Evolutionary conservation across 345 rosid species (phyloP), one percentile per base, ranked within the genome.

Genomic region (Gossypium raimondii): DNA sequence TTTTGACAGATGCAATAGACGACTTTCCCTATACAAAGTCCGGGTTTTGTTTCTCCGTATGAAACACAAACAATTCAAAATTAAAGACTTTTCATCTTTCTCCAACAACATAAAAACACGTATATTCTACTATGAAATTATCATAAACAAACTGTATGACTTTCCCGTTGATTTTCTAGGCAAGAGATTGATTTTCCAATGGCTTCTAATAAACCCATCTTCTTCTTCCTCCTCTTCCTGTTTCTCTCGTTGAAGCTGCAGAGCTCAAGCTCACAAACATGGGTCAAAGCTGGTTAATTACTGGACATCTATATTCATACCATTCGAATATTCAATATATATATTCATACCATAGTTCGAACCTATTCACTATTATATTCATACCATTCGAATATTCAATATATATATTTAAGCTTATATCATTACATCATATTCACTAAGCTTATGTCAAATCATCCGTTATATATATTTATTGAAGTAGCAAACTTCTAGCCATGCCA

Each of bases 251-350:
- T 18, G 18, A 16, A 72, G 44, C 43, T 58, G 12, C 60, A 56
- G 3, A 25, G 44, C n/a, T 44, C 67, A 29, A 63, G 34, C 38
- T 47, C 81, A 2, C 75, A 74, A 72, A 20, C 55, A 66, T 78
- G 84, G 89, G 85, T 89, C 50, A 87, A 80, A 87, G 91, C 87
- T 17, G 79, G 79, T 0, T 91, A 91, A n/a, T n/a, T n/a, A n/a
- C 73, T 91, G 94, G 89, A 77, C 38, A 16, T 77, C 85, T 2
- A 84, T 1, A 22, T 22, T 22, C 22, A 22, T 22, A 1, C 22
- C 22, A 22, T 22, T 22, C 1, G 22, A 22, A 1, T 22, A 22
- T 22, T 22, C 22, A 22, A 22, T 22, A 22, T 22, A 22, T 22
- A 22, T 22, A 22, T 22, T 22, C 22, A 22, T 22, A 22, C 22